Percentiles rank a stretch among this genome's conserved stretches.
Conservation (phyloP, 345 rosid species). For the Eutrema japonicum region DNA sequence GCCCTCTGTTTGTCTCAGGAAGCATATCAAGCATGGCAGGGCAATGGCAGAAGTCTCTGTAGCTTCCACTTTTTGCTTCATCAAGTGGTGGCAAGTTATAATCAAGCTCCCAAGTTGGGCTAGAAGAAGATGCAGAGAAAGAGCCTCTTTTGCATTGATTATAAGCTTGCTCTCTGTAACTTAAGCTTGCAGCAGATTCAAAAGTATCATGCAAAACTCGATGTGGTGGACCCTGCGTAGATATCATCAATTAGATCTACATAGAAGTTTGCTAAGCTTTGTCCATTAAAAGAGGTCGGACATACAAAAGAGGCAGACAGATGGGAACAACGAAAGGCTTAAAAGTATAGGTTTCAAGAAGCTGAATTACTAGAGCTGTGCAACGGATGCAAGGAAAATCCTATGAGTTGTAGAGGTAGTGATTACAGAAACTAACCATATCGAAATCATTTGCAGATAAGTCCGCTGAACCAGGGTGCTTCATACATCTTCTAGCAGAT, state of each 20-base stretch:
- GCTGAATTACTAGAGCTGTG: neutral
- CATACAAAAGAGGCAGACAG: conserved; percentile 7
- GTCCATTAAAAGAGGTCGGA: neutral
- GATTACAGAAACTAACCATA: conserved; percentile 52
- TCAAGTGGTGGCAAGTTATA: conserved; percentile 54
- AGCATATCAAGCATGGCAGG: conserved; percentile 53
- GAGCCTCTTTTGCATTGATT: conserved; percentile 42
- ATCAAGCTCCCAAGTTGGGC: conserved; percentile 46
- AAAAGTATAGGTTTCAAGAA: conserved; percentile 11
- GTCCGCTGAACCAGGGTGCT: conserved; percentile 36
- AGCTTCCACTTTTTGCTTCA: conserved; percentile 55
- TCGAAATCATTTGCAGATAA: conserved; percentile 48
- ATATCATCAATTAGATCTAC: conserved; percentile 35
- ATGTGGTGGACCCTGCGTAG: conserved; percentile 54
- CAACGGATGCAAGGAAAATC: neutral
- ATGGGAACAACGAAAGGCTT: conserved; percentile 10
- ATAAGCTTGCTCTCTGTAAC: conserved; percentile 49
- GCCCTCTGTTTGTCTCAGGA: conserved; percentile 65
- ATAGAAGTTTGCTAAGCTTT: neutral
- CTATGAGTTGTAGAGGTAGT: conserved; percentile 23
- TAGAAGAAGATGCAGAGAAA: conserved; percentile 48
- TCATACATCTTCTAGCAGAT: conserved; percentile 37
- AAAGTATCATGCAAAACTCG: conserved; percentile 48
- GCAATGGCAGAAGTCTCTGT: conserved; percentile 50
- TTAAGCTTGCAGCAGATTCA: conserved; percentile 52